These are phyloP conservation scores for Lactarius pseudohatsudake DNA, from an alignment of 768 basidiomycete genomes.

Conservation along the genomic window DNA sequence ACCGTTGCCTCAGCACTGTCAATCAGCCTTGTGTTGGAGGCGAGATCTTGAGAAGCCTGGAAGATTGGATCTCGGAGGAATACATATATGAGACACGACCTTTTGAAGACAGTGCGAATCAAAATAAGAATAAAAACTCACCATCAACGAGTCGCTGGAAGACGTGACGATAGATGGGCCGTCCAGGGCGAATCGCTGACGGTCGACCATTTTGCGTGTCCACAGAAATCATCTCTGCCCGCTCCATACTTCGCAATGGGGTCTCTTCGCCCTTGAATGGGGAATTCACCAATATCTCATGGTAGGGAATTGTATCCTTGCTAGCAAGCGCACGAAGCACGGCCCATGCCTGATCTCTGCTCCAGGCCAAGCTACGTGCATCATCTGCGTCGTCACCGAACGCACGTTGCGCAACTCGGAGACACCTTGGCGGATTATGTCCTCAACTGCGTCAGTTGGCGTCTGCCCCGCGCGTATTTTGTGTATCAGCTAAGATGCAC, in stretches of 20 bases:
- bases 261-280: conserved; percentile 92
- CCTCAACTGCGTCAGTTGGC: conserved; percentile 83
- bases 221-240: conserved; percentile 83
- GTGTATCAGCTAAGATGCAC: conserved; percentile 63
- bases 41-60: conserved; percentile 77
- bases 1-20: conserved; percentile 60
- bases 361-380: conserved; percentile 80
- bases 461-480: conserved; percentile 74
- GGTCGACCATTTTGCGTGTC: conserved; percentile 79
- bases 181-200: conserved; percentile 82
- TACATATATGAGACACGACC: conserved; percentile 17
- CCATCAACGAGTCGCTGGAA: conserved; percentile 82
- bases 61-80: conserved; percentile 64
- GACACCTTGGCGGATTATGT: conserved; percentile 78
- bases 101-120: conserved; percentile 11
- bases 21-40: conserved; percentile 68
- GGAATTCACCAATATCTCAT: conserved; percentile 75
- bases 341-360: conserved; percentile 84
- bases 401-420: conserved; percentile 80
- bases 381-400: conserved; percentile 94
- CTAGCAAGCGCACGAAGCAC: conserved; percentile 72
- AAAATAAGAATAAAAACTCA: conserved; percentile 35
- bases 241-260: conserved; percentile 81
- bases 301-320: conserved; percentile 74
- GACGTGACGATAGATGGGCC: conserved; percentile 83